Percentiles rank a stretch among this genome's conserved stretches.
Evolutionary conservation across 768 basidiomycete genomes (phyloP).

Genomic region (Coprinopsis cinerea): DNA sequence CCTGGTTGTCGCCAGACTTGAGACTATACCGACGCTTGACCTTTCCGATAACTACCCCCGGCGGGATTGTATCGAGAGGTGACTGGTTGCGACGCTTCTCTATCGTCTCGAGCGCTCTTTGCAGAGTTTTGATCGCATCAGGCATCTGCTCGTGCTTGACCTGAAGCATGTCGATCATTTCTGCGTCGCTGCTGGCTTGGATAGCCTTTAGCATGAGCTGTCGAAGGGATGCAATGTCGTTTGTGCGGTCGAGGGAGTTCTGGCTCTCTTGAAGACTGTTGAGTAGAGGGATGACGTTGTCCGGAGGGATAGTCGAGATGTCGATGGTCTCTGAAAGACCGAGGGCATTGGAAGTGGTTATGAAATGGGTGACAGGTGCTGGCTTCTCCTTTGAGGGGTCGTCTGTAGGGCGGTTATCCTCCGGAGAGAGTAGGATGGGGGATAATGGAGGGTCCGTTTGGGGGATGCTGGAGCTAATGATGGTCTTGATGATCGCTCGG

Average conservation of each 20-base stretch:
- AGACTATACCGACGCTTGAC: conserved; percentile 16
- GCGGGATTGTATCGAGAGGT: not conserved
- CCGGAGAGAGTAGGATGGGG: not conserved
- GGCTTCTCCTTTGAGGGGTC: not conserved
- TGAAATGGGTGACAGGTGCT: conserved; percentile 15
- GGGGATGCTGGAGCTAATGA: conserved; percentile 5
- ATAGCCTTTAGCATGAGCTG: conserved; percentile 55
- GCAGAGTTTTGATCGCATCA: conserved; percentile 76
- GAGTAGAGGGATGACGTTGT: conserved; percentile 19
- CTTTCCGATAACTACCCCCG: conserved; percentile 16
- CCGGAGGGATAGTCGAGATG: conserved; percentile 4
- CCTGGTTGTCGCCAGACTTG: conserved; percentile 10
- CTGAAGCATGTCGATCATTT: conserved; percentile 58
- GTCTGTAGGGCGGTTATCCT: conserved; percentile 1
- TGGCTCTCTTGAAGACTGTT: conserved; percentile 22
- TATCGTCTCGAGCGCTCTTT: conserved; percentile 44
- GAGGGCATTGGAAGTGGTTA: conserved; percentile 18
- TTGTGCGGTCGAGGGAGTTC: conserved; percentile 36
- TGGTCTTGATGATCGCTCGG: conserved; percentile 26
- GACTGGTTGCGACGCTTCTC: conserved; percentile 12
- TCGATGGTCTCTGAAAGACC: conserved; percentile 14
- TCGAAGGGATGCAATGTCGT: conserved; percentile 52
- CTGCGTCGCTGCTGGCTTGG: conserved; percentile 51
- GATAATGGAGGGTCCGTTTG: conserved; percentile 12
- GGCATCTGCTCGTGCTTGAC: conserved; percentile 65